Evolutionary conservation across 345 rosid genomes (phyloP).

Genomic region (Eucalyptus marginata): DNA sequence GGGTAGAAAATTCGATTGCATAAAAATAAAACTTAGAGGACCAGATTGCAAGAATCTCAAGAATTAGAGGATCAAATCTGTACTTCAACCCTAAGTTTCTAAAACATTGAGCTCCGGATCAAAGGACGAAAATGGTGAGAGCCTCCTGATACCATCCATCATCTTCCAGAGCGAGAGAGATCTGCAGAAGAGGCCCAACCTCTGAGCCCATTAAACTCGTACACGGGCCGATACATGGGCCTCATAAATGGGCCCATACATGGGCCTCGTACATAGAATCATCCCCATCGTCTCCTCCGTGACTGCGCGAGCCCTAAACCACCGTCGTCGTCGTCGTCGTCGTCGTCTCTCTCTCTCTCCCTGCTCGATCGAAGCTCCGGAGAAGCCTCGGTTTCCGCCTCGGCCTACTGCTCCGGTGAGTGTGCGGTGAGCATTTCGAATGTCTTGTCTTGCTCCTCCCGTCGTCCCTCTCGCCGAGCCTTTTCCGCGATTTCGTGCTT

Average conservation of each 20-base stretch:
- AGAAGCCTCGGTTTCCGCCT: not conserved
- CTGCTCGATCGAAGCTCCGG: not conserved
- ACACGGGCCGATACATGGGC: not conserved
- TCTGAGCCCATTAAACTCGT: not conserved
- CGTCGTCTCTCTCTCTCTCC: not conserved
- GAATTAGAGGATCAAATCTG: not conserved
- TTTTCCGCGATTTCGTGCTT: not conserved
- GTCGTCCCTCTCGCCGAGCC: not conserved
- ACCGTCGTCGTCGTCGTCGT: not conserved
- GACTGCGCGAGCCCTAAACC: not conserved
- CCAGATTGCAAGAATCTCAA: not conserved
- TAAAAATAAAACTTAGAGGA: not conserved
- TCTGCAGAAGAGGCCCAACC: not conserved
- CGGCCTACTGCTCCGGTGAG: not conserved
- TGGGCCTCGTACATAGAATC: not conserved
- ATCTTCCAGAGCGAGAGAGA: not conserved
- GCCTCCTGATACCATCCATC: not conserved
- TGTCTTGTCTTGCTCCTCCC: not conserved
- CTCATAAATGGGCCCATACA: accelerated
- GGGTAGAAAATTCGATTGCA: not conserved
- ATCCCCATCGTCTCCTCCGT: not conserved
- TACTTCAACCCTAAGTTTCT: not conserved
- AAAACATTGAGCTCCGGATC: not conserved
- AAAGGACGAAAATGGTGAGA: not conserved
- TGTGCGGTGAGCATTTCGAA: not conserved